phyloP scores from a whole-genome alignment of 371 early-diverging fungal species.

The Rhizopus sp. region DNA sequence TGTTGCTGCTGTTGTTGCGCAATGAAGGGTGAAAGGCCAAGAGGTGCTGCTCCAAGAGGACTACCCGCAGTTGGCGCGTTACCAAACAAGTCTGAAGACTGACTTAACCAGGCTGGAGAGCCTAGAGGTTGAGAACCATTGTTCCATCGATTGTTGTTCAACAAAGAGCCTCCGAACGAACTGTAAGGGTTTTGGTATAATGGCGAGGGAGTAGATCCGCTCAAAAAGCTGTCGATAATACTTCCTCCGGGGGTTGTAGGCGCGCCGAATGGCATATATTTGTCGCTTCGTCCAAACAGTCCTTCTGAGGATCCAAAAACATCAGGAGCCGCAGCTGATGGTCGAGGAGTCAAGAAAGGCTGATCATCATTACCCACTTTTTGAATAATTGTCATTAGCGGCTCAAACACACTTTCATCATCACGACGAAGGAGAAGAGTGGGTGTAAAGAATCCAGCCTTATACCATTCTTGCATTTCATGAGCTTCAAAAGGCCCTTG shows the following conservation, averaged over 20 bases:
- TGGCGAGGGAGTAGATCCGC: conserved; percentile 5
- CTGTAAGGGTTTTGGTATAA: conserved; percentile 26
- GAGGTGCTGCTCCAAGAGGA: conserved; percentile 11
- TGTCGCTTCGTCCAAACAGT: conserved; percentile 30
- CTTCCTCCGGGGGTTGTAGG: conserved; percentile 21
- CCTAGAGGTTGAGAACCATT: conserved; percentile 8
- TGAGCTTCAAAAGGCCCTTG: conserved; percentile 81
- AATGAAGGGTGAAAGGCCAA: conserved; percentile 25
- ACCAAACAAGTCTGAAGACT: conserved; percentile 38
- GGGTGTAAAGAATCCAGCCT: conserved; percentile 76
- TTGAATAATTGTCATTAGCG: conserved; percentile 61
- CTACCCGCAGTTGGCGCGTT: neutral
- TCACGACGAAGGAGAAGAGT: conserved; percentile 74
- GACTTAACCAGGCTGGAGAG: conserved; percentile 38
- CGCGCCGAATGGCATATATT: conserved; percentile 39
- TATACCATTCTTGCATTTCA: conserved; percentile 89
- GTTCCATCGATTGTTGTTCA: conserved; percentile 24
- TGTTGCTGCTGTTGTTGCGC: conserved; percentile 31
- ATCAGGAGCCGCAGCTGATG: conserved; percentile 10
- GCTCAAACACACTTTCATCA: conserved; percentile 71
- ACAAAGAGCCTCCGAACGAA: conserved; percentile 15
- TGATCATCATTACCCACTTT: conserved; percentile 64
- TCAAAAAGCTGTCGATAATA: conserved; percentile 17
- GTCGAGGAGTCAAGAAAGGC: conserved; percentile 60
- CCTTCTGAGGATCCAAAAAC: conserved; percentile 17